phyloP scores from a whole-genome alignment of 371 early-diverging fungal species.

The Mortierella sp. region DNA sequence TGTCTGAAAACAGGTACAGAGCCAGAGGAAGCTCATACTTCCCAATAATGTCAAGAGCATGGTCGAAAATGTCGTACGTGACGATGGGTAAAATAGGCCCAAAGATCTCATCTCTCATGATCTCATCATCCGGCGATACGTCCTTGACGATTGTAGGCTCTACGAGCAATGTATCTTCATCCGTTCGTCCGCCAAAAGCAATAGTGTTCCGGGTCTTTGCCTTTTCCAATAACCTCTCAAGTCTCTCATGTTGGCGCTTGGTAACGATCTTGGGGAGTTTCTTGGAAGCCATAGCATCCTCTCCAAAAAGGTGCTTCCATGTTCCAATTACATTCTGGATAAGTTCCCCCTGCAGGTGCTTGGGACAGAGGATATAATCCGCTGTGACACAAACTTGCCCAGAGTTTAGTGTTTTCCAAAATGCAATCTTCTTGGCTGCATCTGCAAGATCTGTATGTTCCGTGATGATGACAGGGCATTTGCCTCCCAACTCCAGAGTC shows the following conservation, averaged over 20 bases:
- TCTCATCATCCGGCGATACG: conserved; percentile 53
- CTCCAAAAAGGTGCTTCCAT: conserved; percentile 62
- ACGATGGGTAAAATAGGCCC: conserved; percentile 83
- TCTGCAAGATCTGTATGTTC: conserved; percentile 67
- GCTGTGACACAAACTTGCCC: conserved; percentile 89
- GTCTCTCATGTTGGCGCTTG: conserved; percentile 73
- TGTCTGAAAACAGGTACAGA: conserved; percentile 72
- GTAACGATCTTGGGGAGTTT: conserved; percentile 77
- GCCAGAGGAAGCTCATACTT: conserved; percentile 73
- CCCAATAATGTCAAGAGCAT: conserved; percentile 74
- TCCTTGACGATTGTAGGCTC: conserved; percentile 63
- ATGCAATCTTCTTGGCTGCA: conserved; percentile 78
- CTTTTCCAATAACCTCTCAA: conserved; percentile 66
- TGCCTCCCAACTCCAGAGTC: conserved; percentile 91
- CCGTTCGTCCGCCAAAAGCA: conserved; percentile 59
- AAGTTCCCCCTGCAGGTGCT: conserved; percentile 61
- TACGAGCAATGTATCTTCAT: conserved; percentile 38
- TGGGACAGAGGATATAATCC: conserved; percentile 83
- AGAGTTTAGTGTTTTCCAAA: conserved; percentile 71
- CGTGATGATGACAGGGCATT: conserved; percentile 83
- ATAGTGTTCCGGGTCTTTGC: conserved; percentile 52
- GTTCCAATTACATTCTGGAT: conserved; percentile 62
- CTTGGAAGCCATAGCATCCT: conserved; percentile 58
- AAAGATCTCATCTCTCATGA: conserved; percentile 71
- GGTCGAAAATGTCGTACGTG: conserved; percentile 69